Conservation (phyloP, 352 stramenopile species). For the Phytophthora cajani region DNA sequence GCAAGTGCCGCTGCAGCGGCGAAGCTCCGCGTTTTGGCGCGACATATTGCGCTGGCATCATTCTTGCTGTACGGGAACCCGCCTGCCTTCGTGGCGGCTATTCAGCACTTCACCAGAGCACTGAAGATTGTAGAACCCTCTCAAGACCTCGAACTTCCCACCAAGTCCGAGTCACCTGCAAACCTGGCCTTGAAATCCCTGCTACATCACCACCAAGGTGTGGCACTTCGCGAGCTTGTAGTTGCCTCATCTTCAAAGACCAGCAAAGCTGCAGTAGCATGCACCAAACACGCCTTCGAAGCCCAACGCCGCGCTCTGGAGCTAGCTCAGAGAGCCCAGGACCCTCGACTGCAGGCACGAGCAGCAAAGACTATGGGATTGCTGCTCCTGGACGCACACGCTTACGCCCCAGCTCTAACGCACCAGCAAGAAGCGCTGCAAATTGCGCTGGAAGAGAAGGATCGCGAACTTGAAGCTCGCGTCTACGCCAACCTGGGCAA, state of each 20-base stretch:
- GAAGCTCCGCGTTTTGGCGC: conserved; percentile 44
- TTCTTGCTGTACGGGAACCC: conserved; percentile 63
- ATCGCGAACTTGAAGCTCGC: conserved; percentile 73
- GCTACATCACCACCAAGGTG: conserved; percentile 72
- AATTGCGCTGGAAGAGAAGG: conserved; percentile 51
- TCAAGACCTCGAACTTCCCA: not conserved
- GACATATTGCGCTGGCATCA: conserved; percentile 47
- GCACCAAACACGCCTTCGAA: conserved; percentile 35
- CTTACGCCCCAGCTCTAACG: conserved; percentile 52
- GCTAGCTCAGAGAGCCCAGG: conserved; percentile 44
- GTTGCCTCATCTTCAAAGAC: conserved; percentile 18
- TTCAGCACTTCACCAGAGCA: conserved; percentile 48
- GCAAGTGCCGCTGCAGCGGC: conserved; percentile 20
- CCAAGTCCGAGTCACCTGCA: conserved; percentile 1
- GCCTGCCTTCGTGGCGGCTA: conserved; percentile 36
- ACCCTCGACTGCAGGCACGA: conserved; percentile 54
- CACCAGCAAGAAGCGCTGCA: conserved; percentile 71
- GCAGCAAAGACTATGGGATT: conserved; percentile 74
- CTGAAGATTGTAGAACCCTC: conserved; percentile 37
- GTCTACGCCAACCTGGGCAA: conserved; percentile 86
- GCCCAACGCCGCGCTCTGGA: conserved; percentile 61
- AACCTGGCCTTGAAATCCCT: conserved; percentile 45
- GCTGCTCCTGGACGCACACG: conserved; percentile 55
- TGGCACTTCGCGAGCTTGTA: conserved; percentile 70
- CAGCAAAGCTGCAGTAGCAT: conserved; percentile 11